Evolutionary conservation across 257 asterid species (phyloP).

Genomic region (Rauvolfia tetraphylla): DNA sequence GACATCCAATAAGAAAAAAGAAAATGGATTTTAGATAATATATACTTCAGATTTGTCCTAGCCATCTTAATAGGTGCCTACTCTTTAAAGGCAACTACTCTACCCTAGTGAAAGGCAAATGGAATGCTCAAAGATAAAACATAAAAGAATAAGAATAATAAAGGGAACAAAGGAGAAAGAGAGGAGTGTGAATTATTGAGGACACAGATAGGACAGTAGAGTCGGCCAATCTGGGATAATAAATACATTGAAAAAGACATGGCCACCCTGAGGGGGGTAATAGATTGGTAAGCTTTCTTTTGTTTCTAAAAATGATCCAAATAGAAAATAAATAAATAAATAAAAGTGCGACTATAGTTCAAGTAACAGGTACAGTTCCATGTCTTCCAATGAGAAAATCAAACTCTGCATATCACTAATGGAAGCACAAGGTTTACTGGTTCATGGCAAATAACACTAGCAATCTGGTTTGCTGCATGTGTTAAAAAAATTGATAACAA

Average conservation of each 20-base stretch:
- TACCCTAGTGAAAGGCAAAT: neutral
- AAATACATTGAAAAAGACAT: too few relatives aligned
- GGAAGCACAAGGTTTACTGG: neutral
- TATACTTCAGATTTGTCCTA: neutral
- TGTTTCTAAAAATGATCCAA: neutral
- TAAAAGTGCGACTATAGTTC: neutral
- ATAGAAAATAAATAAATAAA: too few relatives aligned
- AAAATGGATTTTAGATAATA: too few relatives aligned
- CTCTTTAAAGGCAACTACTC: neutral
- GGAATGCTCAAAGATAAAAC: neutral
- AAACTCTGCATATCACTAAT: neutral
- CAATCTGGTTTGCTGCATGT: too few relatives aligned
- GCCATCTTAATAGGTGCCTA: neutral
- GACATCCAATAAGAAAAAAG: neutral
- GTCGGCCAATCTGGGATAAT: too few relatives aligned
- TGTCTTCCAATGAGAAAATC: too few relatives aligned
- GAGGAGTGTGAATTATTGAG: too few relatives aligned
- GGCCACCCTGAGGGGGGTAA: neutral
- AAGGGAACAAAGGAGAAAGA: neutral
- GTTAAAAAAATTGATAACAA: too few relatives aligned
- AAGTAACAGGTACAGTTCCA: neutral
- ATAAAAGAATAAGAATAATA: neutral
- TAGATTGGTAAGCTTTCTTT: too few relatives aligned
- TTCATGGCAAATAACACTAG: too few relatives aligned
- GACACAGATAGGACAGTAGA: too few relatives aligned